Evolutionary conservation across 352 stramenopile genomes (phyloP), one percentile per base, ranked within the genome.

Genomic region (Albugo candida): DNA sequence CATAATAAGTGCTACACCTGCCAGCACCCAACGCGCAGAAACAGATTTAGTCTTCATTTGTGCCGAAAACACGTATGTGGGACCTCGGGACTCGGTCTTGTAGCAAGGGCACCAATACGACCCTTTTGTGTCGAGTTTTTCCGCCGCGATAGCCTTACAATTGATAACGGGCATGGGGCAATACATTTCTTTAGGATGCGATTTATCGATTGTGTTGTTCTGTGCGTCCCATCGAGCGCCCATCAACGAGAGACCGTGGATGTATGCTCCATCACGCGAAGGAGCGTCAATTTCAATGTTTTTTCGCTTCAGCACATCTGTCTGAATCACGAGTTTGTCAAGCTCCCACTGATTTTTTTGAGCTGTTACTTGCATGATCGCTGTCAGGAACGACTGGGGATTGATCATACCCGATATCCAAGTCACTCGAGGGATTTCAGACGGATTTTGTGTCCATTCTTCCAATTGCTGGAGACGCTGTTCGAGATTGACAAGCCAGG

Each of bases 181-280:
- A 55, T 97, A 98, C 88, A 99, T 98, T 59, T 98, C 95, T 61
- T 97, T 97, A 13, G 94, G 94, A 47, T 92, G 75, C 16, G 80
- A 96, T 31, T 93, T 94, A 53, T 97, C 89, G 37, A 98, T 83
- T 17, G 81, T 92, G 55, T 78, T 77, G 52, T 91, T 92, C 43
- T 67, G 81, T 20, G 77, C 59, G 52, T 97, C 88, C 87, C 92
- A 98, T 12, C 92, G 81, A 43, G 88, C 94, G n/a, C 94, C 94
- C 71, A 98, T 95, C 59, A 98, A 75, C 42, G 63, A 85, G 4
- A 98, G 60, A 0, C 94, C 94, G 58, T 85, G 75, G 35, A 98
- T 89, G 70, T 97, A 98, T 16, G 87, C 93, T 45, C 94, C 94
- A 59, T 97, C 92, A 2, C 78, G 63, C 38, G 83, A 93, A 5